A percentile compares a stretch with the other conserved stretches of the same genome.
These are phyloP conservation scores for Oryza meyeriana DNA, from an alignment of 176 grass and related monocot species.

Conservation along the genomic window DNA sequence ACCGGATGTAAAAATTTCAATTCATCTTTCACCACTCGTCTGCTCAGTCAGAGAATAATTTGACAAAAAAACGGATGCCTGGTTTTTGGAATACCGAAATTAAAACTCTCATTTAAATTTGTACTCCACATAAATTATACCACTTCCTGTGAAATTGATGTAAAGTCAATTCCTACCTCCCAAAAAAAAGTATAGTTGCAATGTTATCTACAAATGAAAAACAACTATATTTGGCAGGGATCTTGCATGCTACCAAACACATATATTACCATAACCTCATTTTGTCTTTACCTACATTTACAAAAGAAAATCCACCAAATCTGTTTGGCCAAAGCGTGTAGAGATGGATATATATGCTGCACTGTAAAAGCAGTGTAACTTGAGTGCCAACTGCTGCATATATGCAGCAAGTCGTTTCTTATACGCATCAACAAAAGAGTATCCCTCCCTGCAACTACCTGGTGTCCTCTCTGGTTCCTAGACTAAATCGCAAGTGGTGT, in stretches of 20 bases:
- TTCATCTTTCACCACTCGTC: not conserved
- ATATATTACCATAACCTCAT: not conserved
- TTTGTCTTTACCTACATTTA: not conserved
- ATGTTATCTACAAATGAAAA: not conserved
- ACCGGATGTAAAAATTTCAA: not conserved
- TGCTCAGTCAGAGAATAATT: too few relatives aligned
- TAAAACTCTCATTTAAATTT: not conserved
- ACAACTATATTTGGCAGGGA: not conserved
- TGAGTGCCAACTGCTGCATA: not conserved
- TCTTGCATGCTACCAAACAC: not conserved
- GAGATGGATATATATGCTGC: not conserved
- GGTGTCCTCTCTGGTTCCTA: not conserved
- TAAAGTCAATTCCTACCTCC: not conserved
- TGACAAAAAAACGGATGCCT: not conserved
- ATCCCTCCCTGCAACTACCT: conserved; percentile 16
- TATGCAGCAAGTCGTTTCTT: conserved; percentile 30
- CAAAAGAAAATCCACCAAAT: not conserved
- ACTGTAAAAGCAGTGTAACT: not conserved
- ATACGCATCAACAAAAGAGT: conserved; percentile 20
- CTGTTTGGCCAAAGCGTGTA: conserved; percentile 13
- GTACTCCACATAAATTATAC: too few relatives aligned
- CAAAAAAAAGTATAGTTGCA: not conserved
- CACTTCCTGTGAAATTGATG: too few relatives aligned
- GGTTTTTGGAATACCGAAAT: not conserved
- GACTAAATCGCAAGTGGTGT: not conserved